Evolutionary conservation across 1,139 yeast genomes (phyloP), one percentile per base, ranked within the genome.

Genomic region (Kodamaea sp.): DNA sequence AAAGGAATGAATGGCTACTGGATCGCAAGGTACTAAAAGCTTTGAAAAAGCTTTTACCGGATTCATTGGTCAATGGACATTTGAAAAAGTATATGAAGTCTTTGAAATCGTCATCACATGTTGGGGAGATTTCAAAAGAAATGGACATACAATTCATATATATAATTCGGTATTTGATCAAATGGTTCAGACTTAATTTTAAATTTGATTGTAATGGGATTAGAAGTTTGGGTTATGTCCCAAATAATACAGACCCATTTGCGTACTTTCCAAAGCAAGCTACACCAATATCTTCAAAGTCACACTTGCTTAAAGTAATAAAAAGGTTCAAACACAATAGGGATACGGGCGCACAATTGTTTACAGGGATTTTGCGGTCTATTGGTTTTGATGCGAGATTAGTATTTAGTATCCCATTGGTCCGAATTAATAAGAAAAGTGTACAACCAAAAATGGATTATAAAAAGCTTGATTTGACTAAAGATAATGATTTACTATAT

Each of bases 101-200:
- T 3, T 32, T 46, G 6, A 39, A 47, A 29, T 29, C 22, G 20
- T 15, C 20, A 15, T 15, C 20, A 4, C 20, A 15, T 15, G 20
- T 15, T 15, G 20, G 20, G 4, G 20, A 15, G 20, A 32, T 37
- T 30, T 30, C 36, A 24, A 24, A 32, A 2, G 52, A 48, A 28
- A 27, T 46, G 15, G 67, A 63, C 41, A 47, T 52, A 2, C 55
- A 55, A 26, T 48, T 67, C 37, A 51, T 63, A 5, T 66, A 65
- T 39, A 53, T 65, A 7, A 32, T 67, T 24, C 65, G 65, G 40
- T 67, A 67, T 38, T 44, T 64, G 26, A 53, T 64, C 24, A 67
- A 67, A 44, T 67, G 73, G 73, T 40, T 66, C 39, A 43, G 70
- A n/a, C 47, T 61, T 24, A 67, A 67, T 42, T 67, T 53, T 45